These are phyloP conservation scores for Pythium rhizo-oryzae DNA, from an alignment of 352 stramenopile genomes.

Conservation along the genomic window DNA sequence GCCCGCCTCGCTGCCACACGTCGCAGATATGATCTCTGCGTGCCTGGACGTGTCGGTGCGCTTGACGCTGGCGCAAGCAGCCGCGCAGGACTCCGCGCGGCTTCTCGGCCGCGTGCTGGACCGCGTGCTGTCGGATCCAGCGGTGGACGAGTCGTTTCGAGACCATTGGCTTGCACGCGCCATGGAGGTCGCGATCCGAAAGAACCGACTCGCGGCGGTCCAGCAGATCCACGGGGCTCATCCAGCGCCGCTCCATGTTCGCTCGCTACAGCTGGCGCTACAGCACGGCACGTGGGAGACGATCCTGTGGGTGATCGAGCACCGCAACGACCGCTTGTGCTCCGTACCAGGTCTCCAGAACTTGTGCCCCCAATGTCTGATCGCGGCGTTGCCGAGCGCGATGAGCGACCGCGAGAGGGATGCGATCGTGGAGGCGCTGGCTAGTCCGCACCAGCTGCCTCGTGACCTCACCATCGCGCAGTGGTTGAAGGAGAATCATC, in stretches of 20 bases:
- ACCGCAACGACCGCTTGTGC: constrained; percentile 7
- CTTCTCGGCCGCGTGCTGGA: not conserved
- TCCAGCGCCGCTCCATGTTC: constrained; percentile 5
- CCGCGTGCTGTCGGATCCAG: not conserved
- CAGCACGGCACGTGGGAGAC: constrained; percentile 1
- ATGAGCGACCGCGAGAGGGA: not conserved
- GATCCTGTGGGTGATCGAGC: constrained; percentile 12
- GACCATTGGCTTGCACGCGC: constrained; percentile 1
- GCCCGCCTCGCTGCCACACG: constrained; percentile 24
- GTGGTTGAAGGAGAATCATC: no score
- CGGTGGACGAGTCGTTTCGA: not conserved
- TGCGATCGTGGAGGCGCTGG: not conserved
- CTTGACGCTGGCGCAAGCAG: not conserved
- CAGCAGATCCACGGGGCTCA: constrained; percentile 1
- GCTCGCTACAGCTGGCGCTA: constrained; percentile 3
- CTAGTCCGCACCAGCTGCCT: not conserved
- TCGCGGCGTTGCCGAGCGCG: not conserved
- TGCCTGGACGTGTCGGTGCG: not conserved
- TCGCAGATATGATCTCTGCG: constrained; percentile 3
- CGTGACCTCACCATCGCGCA: not conserved
- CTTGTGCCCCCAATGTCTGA: not conserved
- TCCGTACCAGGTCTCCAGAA: constrained; percentile 1
- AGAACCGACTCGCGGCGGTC: constrained; percentile 2
- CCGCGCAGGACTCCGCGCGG: not conserved
- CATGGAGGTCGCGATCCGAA: constrained; percentile 6